These are phyloP conservation scores for Pyrus communis DNA, from an alignment of 306 rosid species.

Conservation along the genomic window DNA sequence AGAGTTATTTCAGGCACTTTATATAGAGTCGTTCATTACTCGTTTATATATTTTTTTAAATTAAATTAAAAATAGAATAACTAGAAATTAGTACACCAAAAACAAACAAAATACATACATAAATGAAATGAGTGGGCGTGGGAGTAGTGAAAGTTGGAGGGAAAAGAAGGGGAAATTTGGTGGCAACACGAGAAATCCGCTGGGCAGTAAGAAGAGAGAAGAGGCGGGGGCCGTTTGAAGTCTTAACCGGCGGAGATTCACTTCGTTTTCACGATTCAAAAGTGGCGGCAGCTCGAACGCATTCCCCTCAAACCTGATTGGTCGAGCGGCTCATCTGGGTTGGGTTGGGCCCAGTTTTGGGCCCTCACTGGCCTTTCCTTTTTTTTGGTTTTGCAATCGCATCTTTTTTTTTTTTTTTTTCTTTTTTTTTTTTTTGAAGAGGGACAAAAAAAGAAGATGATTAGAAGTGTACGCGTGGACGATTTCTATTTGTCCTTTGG, in stretches of 20 bases:
- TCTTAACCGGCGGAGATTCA: background rate
- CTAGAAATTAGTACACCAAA: background rate
- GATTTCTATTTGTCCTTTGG: background rate
- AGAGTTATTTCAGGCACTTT: too few relatives aligned
- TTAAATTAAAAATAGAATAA: too few relatives aligned
- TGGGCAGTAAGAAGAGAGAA: background rate
- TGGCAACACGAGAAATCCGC: constrained; percentile 9
- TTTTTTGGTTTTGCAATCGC: too few relatives aligned
- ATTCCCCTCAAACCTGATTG: background rate
- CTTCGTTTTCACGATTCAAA: background rate
- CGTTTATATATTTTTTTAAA: too few relatives aligned
- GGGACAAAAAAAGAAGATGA: background rate
- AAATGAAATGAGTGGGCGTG: background rate
- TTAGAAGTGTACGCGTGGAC: background rate
- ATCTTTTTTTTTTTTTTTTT: background rate
- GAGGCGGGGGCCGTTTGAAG: background rate
- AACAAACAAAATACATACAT: background rate
- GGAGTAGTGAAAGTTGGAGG: background rate
- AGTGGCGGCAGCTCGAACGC: background rate
- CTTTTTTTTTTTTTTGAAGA: background rate
- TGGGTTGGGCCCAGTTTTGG: background rate
- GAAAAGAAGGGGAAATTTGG: background rate
- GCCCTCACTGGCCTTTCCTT: background rate
- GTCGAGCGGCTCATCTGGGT: background rate
- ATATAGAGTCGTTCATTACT: too few relatives aligned